Base-by-base conservation (phyloP, 2,329 filamentous ascomycete genomes). In the Pyrenophora teres region DNA sequence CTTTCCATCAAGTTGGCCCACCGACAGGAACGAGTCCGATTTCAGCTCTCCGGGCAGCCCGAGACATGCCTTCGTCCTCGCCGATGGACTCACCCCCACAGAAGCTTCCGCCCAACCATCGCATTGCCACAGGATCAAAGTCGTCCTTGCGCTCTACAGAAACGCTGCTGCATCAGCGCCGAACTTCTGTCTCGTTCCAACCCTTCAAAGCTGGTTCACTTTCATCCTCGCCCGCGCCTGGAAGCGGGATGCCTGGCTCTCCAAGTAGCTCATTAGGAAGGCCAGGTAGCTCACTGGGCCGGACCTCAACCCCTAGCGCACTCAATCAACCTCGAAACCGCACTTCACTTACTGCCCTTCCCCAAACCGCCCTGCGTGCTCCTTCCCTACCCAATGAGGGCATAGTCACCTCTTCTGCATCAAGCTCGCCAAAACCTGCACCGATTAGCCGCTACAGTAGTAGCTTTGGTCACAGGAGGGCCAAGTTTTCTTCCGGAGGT, bases 121-220 rank as follows among this genome's bases (percentile, higher is more conserved):
- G 77, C 39, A 74, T 69, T 18, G 72, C 72, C 13, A 77, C 80
- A 54, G 76, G 74, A 6, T 80, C 76, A 59, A 83, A 77, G 65
- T 79, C 75, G 50, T 81, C 75, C 46, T 73, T 78, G 50, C 76
- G 78, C 33, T 78, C 78, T 6, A 74, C 77, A 35, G 84, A 89
- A 39, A 70, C 69, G 37, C 78, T 77, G 18, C 67, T 74, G 18
- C 76, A 82, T 40, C 81, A 81, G 46, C 83, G 92, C 63, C 85
- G 91, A 46, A 87, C 89, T 6, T 97, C 91, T 0, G 84, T 96
- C 18, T 95, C 90, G 0, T 96, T 97, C 65, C 90, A 95, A 63
- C 92, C 93, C 0, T 99, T 99, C 79, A 99, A 99, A 74, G 90
- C 92, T 12, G 93, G 93, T 9, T 95, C 93, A 1, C 79, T 97